phyloP scores from a whole-genome alignment of 192 early-diverging fungal species.

The Radiomyces spectabilis region DNA sequence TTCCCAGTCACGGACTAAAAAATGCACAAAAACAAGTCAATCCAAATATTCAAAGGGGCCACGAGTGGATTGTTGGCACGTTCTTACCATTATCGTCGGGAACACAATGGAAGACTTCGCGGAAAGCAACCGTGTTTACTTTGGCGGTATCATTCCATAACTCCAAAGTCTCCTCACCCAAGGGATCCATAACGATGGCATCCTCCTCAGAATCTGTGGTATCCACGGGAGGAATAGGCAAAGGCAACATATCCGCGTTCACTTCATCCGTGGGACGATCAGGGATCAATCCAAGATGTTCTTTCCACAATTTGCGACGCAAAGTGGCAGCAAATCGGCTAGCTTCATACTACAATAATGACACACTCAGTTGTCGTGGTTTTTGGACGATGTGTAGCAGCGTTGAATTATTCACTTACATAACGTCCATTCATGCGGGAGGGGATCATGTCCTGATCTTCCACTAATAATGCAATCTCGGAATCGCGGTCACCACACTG shows the following conservation, averaged over 20 bases:
- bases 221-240: slow-evolving; percentile 23
- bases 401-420: slow-evolving; percentile 11
- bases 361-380: neutral
- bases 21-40: neutral
- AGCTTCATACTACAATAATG: slow-evolving; percentile 52
- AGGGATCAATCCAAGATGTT: slow-evolving; percentile 71
- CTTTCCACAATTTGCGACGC: slow-evolving; percentile 69
- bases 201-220: slow-evolving; percentile 24
- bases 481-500: slow-evolving; percentile 82
- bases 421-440: slow-evolving; percentile 67
- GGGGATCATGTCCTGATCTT: slow-evolving; percentile 58
- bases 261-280: slow-evolving; percentile 29
- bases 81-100: slow-evolving; percentile 63
- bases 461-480: slow-evolving; percentile 79
- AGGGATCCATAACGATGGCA: slow-evolving; percentile 55
- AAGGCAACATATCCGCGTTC: slow-evolving; percentile 19
- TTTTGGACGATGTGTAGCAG: neutral
- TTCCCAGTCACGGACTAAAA: slow-evolving; percentile 35
- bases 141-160: slow-evolving; percentile 60
- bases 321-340: slow-evolving; percentile 67
- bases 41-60: slow-evolving; percentile 29
- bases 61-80: slow-evolving; percentile 8
- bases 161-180: slow-evolving; percentile 50
- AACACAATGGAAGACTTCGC: slow-evolving; percentile 79
- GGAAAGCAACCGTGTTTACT: slow-evolving; percentile 60